phyloP scores from a whole-genome alignment of 2,329 filamentous ascomycete genomes.

The Pseudogymnoascus sp. region DNA sequence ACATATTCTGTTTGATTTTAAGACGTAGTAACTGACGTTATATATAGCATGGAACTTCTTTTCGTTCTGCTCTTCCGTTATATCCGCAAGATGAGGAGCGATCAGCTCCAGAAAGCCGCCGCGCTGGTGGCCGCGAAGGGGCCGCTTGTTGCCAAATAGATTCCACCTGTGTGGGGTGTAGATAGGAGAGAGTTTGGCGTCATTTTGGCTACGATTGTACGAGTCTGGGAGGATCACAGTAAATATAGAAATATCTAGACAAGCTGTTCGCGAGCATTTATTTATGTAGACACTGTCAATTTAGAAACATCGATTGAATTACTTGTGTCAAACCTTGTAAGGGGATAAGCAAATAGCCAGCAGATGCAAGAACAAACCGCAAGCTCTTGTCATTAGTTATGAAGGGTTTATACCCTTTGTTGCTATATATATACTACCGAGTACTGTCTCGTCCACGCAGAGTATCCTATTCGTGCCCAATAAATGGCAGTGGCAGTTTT shows the following conservation, averaged over 20 bases:
- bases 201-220: constrained; percentile 7
- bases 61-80: constrained; percentile 85
- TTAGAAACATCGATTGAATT: neutral
- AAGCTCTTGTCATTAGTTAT: neutral
- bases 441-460: no score
- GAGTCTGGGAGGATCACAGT: constrained; percentile 6
- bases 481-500: no score
- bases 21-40: constrained; percentile 13
- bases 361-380: neutral
- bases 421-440: no score
- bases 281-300: neutral
- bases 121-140: constrained; percentile 56
- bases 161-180: neutral
- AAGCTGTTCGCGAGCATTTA: neutral
- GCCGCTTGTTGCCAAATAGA: constrained; percentile 27
- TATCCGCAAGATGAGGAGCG: constrained; percentile 60
- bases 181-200: constrained; percentile 5
- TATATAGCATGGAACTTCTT: constrained; percentile 64
- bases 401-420: no score
- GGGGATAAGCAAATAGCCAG: neutral
- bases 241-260: constrained; percentile 9
- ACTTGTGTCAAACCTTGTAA: neutral
- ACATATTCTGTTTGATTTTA: constrained; percentile 11
- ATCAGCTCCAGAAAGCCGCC: constrained; percentile 62
- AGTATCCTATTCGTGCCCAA: no score